phyloP scores from a whole-genome alignment of 2,329 filamentous ascomycete species.

The Nigrospora sphaerica region DNA sequence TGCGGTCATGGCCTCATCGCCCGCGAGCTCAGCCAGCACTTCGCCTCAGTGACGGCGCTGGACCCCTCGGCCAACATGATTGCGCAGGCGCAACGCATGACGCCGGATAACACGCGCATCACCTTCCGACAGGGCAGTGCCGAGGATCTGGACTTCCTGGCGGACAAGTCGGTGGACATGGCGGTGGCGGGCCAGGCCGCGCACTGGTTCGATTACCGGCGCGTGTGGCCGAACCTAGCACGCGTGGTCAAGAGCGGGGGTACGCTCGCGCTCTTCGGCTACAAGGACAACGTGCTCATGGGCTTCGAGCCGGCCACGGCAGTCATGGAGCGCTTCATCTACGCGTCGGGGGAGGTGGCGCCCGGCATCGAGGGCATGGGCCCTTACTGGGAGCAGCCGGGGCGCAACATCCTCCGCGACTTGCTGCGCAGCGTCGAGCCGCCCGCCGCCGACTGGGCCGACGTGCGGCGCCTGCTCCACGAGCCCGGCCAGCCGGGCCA shows the following conservation, averaged over 20 bases:
- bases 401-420: constrained; percentile 45
- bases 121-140: constrained; percentile 41
- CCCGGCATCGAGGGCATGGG: constrained; percentile 43
- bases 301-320: constrained; percentile 42
- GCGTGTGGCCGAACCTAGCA: constrained; percentile 47
- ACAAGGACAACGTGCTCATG: constrained; percentile 56
- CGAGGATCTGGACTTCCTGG: constrained; percentile 45
- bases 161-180: constrained; percentile 43
- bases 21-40: constrained; percentile 44
- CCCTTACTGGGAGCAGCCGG: constrained; percentile 54
- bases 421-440: constrained; percentile 44
- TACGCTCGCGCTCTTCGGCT: constrained; percentile 59
- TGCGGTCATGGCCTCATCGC: constrained; percentile 55
- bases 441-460: constrained; percentile 42
- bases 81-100: constrained; percentile 36
- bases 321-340: constrained; percentile 49
- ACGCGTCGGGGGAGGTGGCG: constrained; percentile 37
- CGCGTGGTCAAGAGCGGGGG: constrained; percentile 47
- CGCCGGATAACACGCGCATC: constrained; percentile 31
- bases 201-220: constrained; percentile 58
- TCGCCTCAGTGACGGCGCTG: constrained; percentile 42
- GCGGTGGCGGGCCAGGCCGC: constrained; percentile 48
- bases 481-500: constrained; percentile 40
- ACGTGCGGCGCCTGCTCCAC: constrained; percentile 47
- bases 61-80: constrained; percentile 55